Evolutionary conservation across 495 filamentous ascomycete genomes (phyloP), one percentile per base, ranked within the genome.

Genomic region (Penicillium steckii): DNA sequence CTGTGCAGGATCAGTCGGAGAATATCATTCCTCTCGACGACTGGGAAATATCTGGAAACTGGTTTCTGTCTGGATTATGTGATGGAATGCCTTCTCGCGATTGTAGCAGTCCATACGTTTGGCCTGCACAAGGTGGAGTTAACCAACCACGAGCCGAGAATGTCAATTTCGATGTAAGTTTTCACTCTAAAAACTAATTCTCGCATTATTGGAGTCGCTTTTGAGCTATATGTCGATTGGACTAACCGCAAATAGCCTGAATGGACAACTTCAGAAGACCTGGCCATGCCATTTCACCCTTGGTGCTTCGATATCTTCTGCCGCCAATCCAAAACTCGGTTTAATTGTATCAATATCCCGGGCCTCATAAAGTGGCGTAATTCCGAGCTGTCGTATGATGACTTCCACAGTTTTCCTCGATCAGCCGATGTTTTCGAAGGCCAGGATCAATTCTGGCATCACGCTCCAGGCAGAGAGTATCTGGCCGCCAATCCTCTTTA

Each of bases 241-340:
- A 15, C 33, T 37, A 8, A 37, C 44, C 53, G 6, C 53, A 33
- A 2, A 18, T 30, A 55, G 53, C 15, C 42, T 37, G 8, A 40
- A 9, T 21, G 6, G 13, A 37, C 33, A 17, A 3, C 33, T 5
- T 17, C 33, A 15, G 22, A 40, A 10, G 50, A 40, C 4, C 23
- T 49, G 23, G 58, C 57, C 6, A 56, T 70, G 61, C 69, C 68
- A 1, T 68, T 72, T 32, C 67, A 72, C 44, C 67, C 69, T 2
- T 61, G 64, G 45, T 69, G 68, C 49, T 67, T 73, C 30, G 68
- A 71, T 30, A 65, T 68, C 13, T 69, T 63, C 38, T 57, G 42
- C 10, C 57, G 55, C 3, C 52, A 64, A 25, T 65, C 64, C 21
- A 54, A 54, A 38, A 4, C 17, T 8, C 53, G 51, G 3, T 56